These are phyloP conservation scores for Guyanaporus albipodus DNA, from an alignment of 768 basidiomycete genomes.

Conservation along the genomic window DNA sequence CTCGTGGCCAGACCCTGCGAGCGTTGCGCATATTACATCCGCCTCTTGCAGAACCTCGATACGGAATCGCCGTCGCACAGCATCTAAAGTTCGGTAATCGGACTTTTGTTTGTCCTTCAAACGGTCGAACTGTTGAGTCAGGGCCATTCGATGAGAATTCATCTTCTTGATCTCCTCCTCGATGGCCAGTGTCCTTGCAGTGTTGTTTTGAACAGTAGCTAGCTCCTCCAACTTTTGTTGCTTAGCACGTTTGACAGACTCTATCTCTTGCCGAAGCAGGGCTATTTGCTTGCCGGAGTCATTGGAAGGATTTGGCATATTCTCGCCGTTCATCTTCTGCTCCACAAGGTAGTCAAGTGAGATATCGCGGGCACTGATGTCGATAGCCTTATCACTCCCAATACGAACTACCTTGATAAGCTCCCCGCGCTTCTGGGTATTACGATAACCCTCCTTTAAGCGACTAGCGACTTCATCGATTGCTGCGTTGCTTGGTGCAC, in stretches of 20 bases:
- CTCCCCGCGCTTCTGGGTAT: constrained; percentile 48
- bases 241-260: constrained; percentile 57
- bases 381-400: constrained; percentile 72
- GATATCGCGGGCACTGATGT: constrained; percentile 76
- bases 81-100: constrained; percentile 76
- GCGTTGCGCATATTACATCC: constrained; percentile 90
- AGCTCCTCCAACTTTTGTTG: constrained; percentile 62
- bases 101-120: constrained; percentile 82
- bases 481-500: constrained; percentile 97
- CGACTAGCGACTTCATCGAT: constrained; percentile 94
- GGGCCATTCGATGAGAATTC: constrained; percentile 55
- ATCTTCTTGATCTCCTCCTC: constrained; percentile 68
- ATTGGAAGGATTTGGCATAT: constrained; percentile 36
- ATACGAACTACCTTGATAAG: constrained; percentile 85
- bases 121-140: constrained; percentile 70
- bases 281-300: constrained; percentile 58
- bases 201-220: constrained; percentile 51
- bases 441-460: constrained; percentile 72
- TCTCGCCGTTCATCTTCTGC: constrained; percentile 52
- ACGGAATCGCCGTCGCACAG: constrained; percentile 68
- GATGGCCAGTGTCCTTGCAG: constrained; percentile 48
- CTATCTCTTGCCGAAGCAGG: constrained; percentile 61
- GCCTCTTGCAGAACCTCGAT: constrained; percentile 79
- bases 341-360: constrained; percentile 87
- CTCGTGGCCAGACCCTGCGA: constrained; percentile 93